These are phyloP conservation scores for Anaeramoeba flamelloides DNA, from an alignment of 78 protist genomes.

Conservation along the genomic window DNA sequence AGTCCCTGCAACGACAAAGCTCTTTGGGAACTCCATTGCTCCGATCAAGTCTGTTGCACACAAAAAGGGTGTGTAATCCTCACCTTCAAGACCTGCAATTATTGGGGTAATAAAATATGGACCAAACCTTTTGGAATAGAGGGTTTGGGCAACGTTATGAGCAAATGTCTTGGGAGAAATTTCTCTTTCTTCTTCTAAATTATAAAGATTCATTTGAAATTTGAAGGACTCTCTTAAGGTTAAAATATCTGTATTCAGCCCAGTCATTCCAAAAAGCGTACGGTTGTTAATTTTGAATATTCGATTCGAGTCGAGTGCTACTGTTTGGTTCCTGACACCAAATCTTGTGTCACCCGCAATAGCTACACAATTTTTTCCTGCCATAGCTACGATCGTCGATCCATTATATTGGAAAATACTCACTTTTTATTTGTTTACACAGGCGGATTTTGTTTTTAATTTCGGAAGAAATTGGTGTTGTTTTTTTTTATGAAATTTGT, in stretches of 20 bases:
- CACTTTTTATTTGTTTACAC: no score
- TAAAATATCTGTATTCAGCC: slow-evolving; percentile 3
- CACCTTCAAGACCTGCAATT: slow-evolving; percentile 4
- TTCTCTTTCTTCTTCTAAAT: slow-evolving; percentile 10
- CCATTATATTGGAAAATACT: slow-evolving; percentile 9
- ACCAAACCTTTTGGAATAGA: not conserved
- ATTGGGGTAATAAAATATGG: slow-evolving; percentile 5
- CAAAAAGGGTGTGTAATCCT: not conserved
- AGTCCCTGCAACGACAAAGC: slow-evolving; percentile 14
- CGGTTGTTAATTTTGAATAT: not conserved
- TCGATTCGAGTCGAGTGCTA: not conserved
- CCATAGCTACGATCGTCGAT: slow-evolving; percentile 5
- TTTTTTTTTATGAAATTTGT: no score
- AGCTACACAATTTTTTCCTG: slow-evolving; percentile 10
- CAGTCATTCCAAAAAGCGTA: not conserved
- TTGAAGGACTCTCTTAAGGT: not conserved
- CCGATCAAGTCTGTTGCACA: slow-evolving; percentile 4
- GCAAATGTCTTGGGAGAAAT: not conserved
- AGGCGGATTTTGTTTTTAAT: no score
- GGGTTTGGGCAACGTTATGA: not conserved
- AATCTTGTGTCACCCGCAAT: not conserved
- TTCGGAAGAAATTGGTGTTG: no score
- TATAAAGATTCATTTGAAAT: slow-evolving; percentile 6
- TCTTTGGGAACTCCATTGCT: not conserved
- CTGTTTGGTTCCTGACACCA: not conserved